These are phyloP conservation scores for Pulveroboletus sp. DNA, from an alignment of 768 basidiomycete species.

Conservation along the genomic window DNA sequence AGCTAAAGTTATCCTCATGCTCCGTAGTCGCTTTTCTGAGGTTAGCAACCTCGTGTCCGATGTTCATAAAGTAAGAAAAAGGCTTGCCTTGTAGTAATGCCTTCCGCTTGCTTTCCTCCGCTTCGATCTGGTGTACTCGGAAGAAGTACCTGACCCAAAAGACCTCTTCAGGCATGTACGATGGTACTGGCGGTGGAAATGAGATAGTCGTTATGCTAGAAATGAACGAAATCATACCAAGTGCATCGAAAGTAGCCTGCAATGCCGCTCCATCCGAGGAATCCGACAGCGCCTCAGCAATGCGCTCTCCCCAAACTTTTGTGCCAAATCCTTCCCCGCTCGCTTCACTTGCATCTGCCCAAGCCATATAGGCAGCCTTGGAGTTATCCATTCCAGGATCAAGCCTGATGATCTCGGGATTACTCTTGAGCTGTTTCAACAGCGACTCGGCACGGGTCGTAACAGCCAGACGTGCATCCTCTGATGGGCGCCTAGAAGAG, in stretches of 20 bases:
- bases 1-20: slow-evolving; percentile 84
- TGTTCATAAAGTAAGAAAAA: background rate
- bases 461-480: slow-evolving; percentile 48
- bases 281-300: slow-evolving; percentile 46
- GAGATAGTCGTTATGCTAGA: slow-evolving; percentile 3
- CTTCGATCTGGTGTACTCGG: slow-evolving; percentile 72
- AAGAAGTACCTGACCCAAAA: slow-evolving; percentile 94
- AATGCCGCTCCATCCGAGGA: slow-evolving; percentile 49
- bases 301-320: slow-evolving; percentile 51
- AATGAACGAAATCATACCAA: slow-evolving; percentile 46
- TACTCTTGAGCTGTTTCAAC: slow-evolving; percentile 64
- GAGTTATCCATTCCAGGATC: slow-evolving; percentile 68
- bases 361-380: slow-evolving; percentile 51
- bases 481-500: slow-evolving; percentile 28
- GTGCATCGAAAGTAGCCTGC: slow-evolving; percentile 44
- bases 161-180: slow-evolving; percentile 50
- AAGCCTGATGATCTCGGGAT: slow-evolving; percentile 68
- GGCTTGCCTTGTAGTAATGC: slow-evolving; percentile 64
- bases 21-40: slow-evolving; percentile 47
- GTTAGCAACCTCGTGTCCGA: background rate
- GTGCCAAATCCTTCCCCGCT: slow-evolving; percentile 47
- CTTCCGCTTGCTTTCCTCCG: slow-evolving; percentile 76
- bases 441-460: slow-evolving; percentile 75
- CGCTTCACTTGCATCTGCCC: slow-evolving; percentile 55
- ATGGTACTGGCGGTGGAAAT: slow-evolving; percentile 53